Evolutionary conservation across 2,329 filamentous ascomycete species (phyloP).

Genomic region (Aphanoascus verrucosus): DNA sequence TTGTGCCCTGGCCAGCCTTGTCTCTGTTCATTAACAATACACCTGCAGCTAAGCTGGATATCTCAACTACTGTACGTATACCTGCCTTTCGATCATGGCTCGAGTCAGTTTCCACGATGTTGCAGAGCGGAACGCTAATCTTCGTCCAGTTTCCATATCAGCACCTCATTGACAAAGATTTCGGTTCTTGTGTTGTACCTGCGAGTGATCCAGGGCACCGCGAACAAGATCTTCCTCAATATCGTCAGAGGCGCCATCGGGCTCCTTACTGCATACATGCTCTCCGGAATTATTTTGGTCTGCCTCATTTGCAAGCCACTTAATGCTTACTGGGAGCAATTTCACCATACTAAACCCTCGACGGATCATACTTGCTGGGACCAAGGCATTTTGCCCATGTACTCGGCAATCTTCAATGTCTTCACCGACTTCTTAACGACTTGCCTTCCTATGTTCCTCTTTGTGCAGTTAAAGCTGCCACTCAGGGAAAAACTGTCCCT

Average conservation of each 20-base stretch:
- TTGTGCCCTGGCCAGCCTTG: neutral
- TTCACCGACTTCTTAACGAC: slow-evolving; percentile 10
- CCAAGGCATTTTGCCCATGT: slow-evolving; percentile 8
- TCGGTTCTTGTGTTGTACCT: slow-evolving; percentile 12
- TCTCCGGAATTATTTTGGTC: slow-evolving; percentile 3
- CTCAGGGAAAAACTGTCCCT: slow-evolving; percentile 10
- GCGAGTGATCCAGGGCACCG: slow-evolving; percentile 11
- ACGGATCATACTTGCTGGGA: slow-evolving; percentile 3
- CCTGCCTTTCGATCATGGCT: neutral
- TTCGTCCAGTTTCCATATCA: slow-evolving; percentile 5
- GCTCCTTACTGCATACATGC: slow-evolving; percentile 4
- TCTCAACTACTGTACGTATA: slow-evolving; percentile 2
- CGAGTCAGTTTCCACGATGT: neutral
- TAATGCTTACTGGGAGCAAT: slow-evolving; percentile 11
- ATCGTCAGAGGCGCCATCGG: slow-evolving; percentile 5
- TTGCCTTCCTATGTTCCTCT: slow-evolving; percentile 10
- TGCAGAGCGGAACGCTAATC: neutral
- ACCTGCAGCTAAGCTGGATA: slow-evolving; percentile 1
- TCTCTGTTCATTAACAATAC: neutral
- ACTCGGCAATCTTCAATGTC: slow-evolving; percentile 6
- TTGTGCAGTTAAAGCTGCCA: slow-evolving; percentile 10
- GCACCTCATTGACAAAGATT: slow-evolving; percentile 6
- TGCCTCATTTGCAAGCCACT: slow-evolving; percentile 8
- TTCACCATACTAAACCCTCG: neutral
- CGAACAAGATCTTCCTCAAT: slow-evolving; percentile 8